Evolutionary conservation across 192 early-diverging fungal genomes (phyloP).

Genomic region (Phlyctochytrium arcticum): DNA sequence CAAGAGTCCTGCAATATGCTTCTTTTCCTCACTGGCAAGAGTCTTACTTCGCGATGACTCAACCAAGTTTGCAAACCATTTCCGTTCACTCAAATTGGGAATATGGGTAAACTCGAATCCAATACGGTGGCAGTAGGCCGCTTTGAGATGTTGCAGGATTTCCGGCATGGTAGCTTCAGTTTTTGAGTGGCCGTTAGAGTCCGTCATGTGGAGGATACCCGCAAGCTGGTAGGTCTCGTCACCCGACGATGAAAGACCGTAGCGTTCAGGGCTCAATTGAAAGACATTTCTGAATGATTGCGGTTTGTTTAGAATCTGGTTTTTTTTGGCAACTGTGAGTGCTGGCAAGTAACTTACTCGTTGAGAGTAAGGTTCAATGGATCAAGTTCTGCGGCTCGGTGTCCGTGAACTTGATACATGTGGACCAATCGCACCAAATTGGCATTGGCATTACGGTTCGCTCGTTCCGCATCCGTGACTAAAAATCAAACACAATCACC

Average conservation of each 20-base stretch:
- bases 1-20: constrained; percentile 72
- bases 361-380: constrained; percentile 69
- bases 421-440: constrained; percentile 81
- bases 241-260: constrained; percentile 62
- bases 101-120: constrained; percentile 96
- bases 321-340: too few species aligned
- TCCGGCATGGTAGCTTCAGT: constrained; percentile 59
- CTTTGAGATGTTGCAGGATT: constrained; percentile 68
- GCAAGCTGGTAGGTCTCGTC: constrained; percentile 55
- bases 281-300: constrained; percentile 15
- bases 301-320: neutral
- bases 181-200: constrained; percentile 37
- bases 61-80: constrained; percentile 85
- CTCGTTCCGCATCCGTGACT: constrained; percentile 73
- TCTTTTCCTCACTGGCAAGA: constrained; percentile 60
- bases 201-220: constrained; percentile 73
- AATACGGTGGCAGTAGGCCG: constrained; percentile 67
- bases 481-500: neutral
- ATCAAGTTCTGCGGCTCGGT: constrained; percentile 80
- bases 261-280: constrained; percentile 80
- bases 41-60: constrained; percentile 67
- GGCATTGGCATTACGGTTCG: constrained; percentile 78
- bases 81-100: constrained; percentile 75
- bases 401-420: constrained; percentile 69
- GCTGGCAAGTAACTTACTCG: constrained; percentile 46